phyloP scores from a whole-genome alignment of 2,329 filamentous ascomycete species.

The Epichloe coenophiala region DNA sequence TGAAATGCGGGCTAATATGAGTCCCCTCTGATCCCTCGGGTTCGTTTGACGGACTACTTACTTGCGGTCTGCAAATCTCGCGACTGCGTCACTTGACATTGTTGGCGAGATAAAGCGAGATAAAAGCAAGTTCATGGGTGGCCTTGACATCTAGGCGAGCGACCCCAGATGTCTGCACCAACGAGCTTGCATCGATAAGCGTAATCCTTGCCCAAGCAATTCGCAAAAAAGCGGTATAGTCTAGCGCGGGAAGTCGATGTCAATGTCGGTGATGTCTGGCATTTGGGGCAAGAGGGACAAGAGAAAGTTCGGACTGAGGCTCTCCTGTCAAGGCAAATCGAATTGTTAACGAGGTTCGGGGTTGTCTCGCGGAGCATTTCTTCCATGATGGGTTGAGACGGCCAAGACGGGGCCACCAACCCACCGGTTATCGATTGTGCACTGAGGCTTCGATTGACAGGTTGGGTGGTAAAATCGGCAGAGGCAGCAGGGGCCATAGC shows the following conservation, averaged over 20 bases:
- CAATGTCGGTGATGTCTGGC: neutral
- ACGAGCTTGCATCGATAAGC: neutral
- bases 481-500: neutral
- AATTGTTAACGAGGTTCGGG: neutral
- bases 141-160: neutral
- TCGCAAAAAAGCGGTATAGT: neutral
- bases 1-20: neutral
- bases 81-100: neutral
- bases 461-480: neutral
- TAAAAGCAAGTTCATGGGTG: no score
- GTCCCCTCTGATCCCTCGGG: neutral
- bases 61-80: no score
- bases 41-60: neutral
- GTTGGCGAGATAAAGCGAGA: no score
- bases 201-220: neutral
- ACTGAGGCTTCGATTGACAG: conserved; percentile 3
- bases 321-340: neutral
- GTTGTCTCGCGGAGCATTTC: conserved; percentile 5
- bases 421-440: conserved; percentile 1
- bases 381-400: neutral
- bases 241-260: neutral
- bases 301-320: no score
- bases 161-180: neutral
- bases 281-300: no score
- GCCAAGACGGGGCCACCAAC: no score